Percentiles rank a stretch among this genome's conserved stretches.
phyloP scores from a whole-genome alignment of 2,329 filamentous ascomycete genomes.

The Penicillium glabrum region DNA sequence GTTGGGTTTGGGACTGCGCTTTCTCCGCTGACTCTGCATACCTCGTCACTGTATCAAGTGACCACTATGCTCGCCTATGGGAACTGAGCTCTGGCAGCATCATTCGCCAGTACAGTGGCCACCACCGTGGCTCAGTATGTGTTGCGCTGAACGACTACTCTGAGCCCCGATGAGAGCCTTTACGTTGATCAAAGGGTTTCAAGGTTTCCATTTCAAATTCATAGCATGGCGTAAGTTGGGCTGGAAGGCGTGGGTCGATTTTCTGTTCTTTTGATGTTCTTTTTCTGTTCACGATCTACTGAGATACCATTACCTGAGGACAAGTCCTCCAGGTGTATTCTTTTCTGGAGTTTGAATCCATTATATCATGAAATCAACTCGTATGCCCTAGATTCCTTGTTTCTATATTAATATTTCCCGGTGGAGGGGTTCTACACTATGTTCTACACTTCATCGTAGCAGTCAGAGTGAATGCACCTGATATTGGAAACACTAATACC shows the following conservation, averaged over 20 bases:
- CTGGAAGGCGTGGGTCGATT: background rate
- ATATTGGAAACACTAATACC: background rate
- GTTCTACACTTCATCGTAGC: background rate
- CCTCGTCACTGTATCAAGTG: conserved; percentile 86
- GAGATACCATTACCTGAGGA: background rate
- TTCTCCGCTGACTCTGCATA: conserved; percentile 94
- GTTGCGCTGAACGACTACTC: conserved; percentile 87
- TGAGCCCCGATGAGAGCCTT: conserved; percentile 37
- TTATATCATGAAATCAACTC: background rate
- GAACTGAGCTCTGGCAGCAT: conserved; percentile 83
- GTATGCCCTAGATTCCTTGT: background rate
- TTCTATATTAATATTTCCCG: background rate
- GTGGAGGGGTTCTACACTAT: background rate
- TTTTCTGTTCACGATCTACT: background rate
- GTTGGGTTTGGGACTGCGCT: conserved; percentile 97
- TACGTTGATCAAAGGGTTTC: background rate
- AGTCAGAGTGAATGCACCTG: background rate
- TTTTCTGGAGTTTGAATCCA: background rate
- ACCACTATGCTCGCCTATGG: conserved; percentile 91
- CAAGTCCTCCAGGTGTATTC: background rate
- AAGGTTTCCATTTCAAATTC: background rate
- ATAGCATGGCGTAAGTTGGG: conserved; percentile 15
- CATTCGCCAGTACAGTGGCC: conserved; percentile 92
- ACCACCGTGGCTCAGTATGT: conserved; percentile 87
- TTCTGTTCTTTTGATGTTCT: background rate